Evolutionary conservation across 2,329 filamentous ascomycete genomes (phyloP).

Genomic region (Neopestalotiopsis sp.): DNA sequence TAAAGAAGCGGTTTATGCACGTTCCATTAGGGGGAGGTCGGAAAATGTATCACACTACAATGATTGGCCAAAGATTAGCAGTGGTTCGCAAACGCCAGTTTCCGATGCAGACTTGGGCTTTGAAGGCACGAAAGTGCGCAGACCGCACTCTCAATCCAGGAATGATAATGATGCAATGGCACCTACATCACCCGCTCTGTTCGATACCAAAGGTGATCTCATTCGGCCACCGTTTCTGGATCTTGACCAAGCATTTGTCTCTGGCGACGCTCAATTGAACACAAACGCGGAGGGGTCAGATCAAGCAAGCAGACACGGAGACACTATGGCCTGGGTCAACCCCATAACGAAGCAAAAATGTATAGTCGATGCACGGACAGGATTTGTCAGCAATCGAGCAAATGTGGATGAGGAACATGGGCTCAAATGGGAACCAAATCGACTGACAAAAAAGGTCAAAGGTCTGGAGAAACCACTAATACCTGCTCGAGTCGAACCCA

Average conservation of each 20-base stretch:
- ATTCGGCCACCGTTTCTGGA: constrained; percentile 53
- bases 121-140: background rate
- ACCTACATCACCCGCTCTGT: constrained; percentile 31
- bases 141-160: background rate
- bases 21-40: constrained; percentile 41
- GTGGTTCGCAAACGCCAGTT: constrained; percentile 28
- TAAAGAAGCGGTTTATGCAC: constrained; percentile 35
- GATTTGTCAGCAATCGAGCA: constrained; percentile 43
- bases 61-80: constrained; percentile 44
- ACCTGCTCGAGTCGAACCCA: constrained; percentile 24
- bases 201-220: constrained; percentile 48
- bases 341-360: constrained; percentile 59
- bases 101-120: background rate
- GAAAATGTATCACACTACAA: constrained; percentile 40
- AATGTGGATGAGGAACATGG: constrained; percentile 38
- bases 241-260: constrained; percentile 22
- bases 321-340: constrained; percentile 63
- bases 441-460: constrained; percentile 21
- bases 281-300: constrained; percentile 12
- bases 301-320: constrained; percentile 35
- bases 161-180: background rate
- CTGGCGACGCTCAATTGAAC: constrained; percentile 11
- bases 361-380: constrained; percentile 61
- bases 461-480: constrained; percentile 24
- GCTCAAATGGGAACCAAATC: constrained; percentile 30